phyloP scores from a whole-genome alignment of 805 yeast genomes.

The Lipomyces japonicus region DNA sequence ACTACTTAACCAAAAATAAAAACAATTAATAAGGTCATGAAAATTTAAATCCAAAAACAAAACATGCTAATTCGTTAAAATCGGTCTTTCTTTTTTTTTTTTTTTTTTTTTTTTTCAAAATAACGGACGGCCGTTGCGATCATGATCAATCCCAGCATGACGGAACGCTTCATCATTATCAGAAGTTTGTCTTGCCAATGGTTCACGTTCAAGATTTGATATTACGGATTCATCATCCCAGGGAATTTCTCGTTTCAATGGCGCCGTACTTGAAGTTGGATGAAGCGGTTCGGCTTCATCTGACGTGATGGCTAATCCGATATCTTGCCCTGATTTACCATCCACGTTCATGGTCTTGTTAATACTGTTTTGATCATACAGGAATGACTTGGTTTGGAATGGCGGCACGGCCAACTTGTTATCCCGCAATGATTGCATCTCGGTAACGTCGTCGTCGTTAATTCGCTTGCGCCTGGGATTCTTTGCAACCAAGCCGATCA shows the following conservation, averaged over 20 bases:
- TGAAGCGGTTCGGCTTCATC: neutral
- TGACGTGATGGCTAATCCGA: neutral
- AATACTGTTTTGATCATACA: neutral
- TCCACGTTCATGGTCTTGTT: neutral
- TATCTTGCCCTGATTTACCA: slow-evolving; percentile 6
- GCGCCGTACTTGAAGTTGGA: neutral
- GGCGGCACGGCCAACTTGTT: slow-evolving; percentile 1
- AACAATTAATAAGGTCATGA: too few relatives aligned
- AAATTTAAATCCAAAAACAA: too few relatives aligned
- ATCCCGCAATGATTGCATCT: slow-evolving; percentile 13
- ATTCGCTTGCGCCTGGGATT: neutral
- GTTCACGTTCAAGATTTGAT: slow-evolving; percentile 4
- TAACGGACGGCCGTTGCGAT: too few relatives aligned
- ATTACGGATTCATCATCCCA: slow-evolving; percentile 8
- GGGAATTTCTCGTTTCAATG: slow-evolving; percentile 1
- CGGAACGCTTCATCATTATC: neutral
- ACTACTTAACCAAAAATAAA: too few relatives aligned
- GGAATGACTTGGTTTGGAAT: neutral
- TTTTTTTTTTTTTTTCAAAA: too few relatives aligned
- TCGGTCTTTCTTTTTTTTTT: too few relatives aligned
- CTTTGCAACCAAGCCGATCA: slow-evolving; percentile 10
- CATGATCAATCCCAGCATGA: too few relatives aligned
- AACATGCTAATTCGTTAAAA: too few relatives aligned
- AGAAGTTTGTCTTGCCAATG: slow-evolving; percentile 1
- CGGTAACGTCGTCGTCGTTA: slow-evolving; percentile 4